Evolutionary conservation across 139 green algal genomes (phyloP).

Genomic region (Chara braunii): DNA sequence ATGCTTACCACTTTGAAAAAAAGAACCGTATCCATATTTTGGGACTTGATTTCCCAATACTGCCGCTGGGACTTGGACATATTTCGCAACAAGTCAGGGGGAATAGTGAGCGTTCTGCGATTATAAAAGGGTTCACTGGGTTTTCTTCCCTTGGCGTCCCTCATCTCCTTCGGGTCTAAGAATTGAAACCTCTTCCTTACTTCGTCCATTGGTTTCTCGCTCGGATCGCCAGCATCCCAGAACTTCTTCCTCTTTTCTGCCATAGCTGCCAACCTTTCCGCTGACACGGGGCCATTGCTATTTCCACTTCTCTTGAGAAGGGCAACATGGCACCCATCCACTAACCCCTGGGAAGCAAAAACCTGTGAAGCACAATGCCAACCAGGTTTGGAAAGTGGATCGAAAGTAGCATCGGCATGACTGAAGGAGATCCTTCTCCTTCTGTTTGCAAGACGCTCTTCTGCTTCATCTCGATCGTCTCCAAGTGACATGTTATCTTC

Average conservation of each 20-base stretch:
- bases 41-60: slow-evolving; percentile 89
- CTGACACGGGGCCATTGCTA: too few species aligned
- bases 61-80: slow-evolving; percentile 67
- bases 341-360: too few species aligned
- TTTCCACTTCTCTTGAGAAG: too few species aligned
- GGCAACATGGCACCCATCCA: too few species aligned
- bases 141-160: slow-evolving; percentile 19
- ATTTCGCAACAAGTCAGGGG: slow-evolving; percentile 61
- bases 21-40: slow-evolving; percentile 72
- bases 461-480: too few species aligned
- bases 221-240: slow-evolving; percentile 6
- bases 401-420: too few species aligned
- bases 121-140: slow-evolving; percentile 53
- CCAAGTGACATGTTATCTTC: too few species aligned
- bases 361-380: too few species aligned
- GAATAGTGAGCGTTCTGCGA: slow-evolving; percentile 70
- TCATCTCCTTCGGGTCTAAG: slow-evolving; percentile 29
- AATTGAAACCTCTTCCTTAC: slow-evolving; percentile 27
- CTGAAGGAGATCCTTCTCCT: too few species aligned
- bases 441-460: too few species aligned
- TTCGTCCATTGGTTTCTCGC: slow-evolving; percentile 16
- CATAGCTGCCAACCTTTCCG: too few species aligned
- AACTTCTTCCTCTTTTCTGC: slow-evolving; percentile 22
- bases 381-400: too few species aligned
- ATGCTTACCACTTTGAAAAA: slow-evolving; percentile 68